phyloP scores from a whole-genome alignment of 208 protist species.

The Vickermania spadyakhi region DNA sequence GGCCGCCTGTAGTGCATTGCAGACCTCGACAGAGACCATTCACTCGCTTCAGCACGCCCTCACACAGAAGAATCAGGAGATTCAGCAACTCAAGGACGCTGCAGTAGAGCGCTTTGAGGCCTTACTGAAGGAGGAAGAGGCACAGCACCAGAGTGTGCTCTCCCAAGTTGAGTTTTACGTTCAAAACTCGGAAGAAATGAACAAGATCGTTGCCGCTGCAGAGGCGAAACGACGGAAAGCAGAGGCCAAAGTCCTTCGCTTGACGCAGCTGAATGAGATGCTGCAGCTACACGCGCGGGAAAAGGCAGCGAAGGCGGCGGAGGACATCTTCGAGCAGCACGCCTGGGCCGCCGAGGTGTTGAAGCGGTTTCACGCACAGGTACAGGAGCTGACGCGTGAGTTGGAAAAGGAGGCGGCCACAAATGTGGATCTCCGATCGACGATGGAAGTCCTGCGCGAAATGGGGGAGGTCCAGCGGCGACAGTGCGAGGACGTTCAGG shows the following conservation, averaged over 20 bases:
- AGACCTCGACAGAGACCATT: neutral
- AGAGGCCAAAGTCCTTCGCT: conserved; percentile 9
- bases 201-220: conserved; percentile 18
- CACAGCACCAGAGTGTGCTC: conserved; percentile 9
- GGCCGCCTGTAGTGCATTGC: neutral
- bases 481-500: neutral
- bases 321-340: conserved; percentile 57
- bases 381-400: conserved; percentile 7
- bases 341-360: conserved; percentile 22
- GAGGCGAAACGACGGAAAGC: conserved; percentile 17
- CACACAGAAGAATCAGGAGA: conserved; percentile 1
- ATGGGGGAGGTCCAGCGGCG: neutral
- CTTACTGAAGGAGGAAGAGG: conserved; percentile 11
- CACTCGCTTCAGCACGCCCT: neutral
- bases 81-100: conserved; percentile 8
- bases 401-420: neutral
- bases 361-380: conserved; percentile 6
- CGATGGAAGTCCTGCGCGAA: neutral
- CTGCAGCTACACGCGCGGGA: conserved; percentile 13
- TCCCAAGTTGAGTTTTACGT: conserved; percentile 34
- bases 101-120: conserved; percentile 4
- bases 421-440: neutral
- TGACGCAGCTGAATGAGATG: conserved; percentile 14
- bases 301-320: conserved; percentile 11
- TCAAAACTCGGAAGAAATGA: conserved; percentile 25